Evolutionary conservation across 1,139 yeast species (phyloP), one percentile per base, ranked within the genome.

Genomic region (Nakaseomyces kungkrabaensis): DNA sequence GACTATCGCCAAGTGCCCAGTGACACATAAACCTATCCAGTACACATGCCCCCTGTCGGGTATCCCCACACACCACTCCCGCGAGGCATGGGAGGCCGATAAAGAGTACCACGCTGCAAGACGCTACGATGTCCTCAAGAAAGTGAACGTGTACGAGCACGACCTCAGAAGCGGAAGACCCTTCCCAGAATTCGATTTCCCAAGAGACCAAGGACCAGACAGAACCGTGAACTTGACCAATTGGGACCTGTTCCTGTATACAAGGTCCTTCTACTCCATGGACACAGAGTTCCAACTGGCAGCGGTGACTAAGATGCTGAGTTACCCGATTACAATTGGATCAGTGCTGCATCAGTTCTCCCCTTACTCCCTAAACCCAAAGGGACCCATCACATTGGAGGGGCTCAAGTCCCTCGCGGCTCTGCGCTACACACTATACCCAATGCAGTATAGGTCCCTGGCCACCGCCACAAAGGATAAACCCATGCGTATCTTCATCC

Each of bases 281-380:
- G 96, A 92, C 68, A 86, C 96, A 10, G 97, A 90, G 67, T 92
- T 87, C 71, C 95, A 90, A 68, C 73, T 90, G 63, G 97, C 98
- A 0, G 95, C 95, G 1, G 92, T 90, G 37, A 88, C 97, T 29
- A 92, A 94, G 67, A 86, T 92, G 76, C 76, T 92, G 64, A 85
- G 95, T 47, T 92, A 89, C 68, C 98, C 98, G 43, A 72, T 88
- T 53, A 89, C 98, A 5, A 83, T 92, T 52, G 96, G 88, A 10
- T 79, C 95, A 1, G 69, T 88, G 26, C 70, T 92, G 60, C 94
- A 90, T 68, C 85, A 84, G 65, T 84, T 75, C 65, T 85, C 96
- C 1, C 97, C 98, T 3, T 90, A 89, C 67, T 73, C 77, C 31
- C 71, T 85, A 57, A 76, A 78, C 61, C 96, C 96, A 40, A 82